Percentiles rank a stretch among this genome's conserved stretches.
phyloP scores from a whole-genome alignment of 176 grass and related monocot genomes.

The Panicum miliaceum region DNA sequence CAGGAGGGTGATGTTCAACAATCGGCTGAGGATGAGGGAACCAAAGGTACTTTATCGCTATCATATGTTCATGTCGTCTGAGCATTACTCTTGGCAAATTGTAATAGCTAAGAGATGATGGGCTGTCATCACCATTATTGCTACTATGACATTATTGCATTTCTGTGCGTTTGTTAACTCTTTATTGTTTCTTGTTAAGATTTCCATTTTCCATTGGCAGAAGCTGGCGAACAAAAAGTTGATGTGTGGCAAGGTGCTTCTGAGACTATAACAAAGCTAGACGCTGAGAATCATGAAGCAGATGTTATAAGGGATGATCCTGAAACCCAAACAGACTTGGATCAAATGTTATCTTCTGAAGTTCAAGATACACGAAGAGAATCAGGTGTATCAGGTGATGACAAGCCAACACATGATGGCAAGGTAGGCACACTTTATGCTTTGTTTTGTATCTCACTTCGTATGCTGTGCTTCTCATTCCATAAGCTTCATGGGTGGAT shows the following conservation, averaged over 20 bases:
- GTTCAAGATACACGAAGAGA: slow-evolving; percentile 41
- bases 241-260: slow-evolving; percentile 38
- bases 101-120: slow-evolving; percentile 22
- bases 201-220: slow-evolving; percentile 37
- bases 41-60: slow-evolving; percentile 43
- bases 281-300: slow-evolving; percentile 47
- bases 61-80: slow-evolving; percentile 22
- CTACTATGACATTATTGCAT: slow-evolving; percentile 22
- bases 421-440: slow-evolving; percentile 39
- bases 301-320: slow-evolving; percentile 42
- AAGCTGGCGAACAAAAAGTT: slow-evolving; percentile 36
- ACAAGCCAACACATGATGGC: slow-evolving; percentile 49
- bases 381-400: slow-evolving; percentile 41
- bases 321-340: slow-evolving; percentile 61
- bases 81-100: slow-evolving; percentile 24
- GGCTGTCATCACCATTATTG: slow-evolving; percentile 15
- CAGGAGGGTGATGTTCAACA: slow-evolving; percentile 56
- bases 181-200: slow-evolving; percentile 10
- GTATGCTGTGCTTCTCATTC: slow-evolving; percentile 15
- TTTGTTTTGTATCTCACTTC: background rate
- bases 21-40: slow-evolving; percentile 44
- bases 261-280: slow-evolving; percentile 16
- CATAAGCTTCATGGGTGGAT: slow-evolving; percentile 14
- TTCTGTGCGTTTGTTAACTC: slow-evolving; percentile 21
- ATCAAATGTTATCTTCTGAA: slow-evolving; percentile 58